Evolutionary conservation across 768 basidiomycete species (phyloP).

Genomic region (Pleurotus giganteus): DNA sequence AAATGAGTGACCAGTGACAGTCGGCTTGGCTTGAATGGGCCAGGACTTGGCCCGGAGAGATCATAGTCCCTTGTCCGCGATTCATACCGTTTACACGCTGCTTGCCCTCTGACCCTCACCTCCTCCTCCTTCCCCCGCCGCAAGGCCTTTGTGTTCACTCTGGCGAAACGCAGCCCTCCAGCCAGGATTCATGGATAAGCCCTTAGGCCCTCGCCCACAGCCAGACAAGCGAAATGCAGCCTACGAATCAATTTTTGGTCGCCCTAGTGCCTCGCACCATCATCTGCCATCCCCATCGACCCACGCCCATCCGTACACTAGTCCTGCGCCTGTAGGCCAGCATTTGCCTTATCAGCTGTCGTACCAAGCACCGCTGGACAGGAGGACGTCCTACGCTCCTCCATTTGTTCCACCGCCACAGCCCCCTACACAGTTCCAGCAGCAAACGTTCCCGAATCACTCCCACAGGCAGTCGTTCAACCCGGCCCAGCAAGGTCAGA

Average conservation of each 20-base stretch:
- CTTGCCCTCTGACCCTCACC: conserved; percentile 5
- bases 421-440: conserved; percentile 14
- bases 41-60: background rate
- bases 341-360: conserved; percentile 34
- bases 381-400: conserved; percentile 45
- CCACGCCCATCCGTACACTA: conserved; percentile 21
- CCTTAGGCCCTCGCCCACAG: conserved; percentile 53
- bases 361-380: conserved; percentile 40
- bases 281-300: conserved; percentile 24
- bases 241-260: conserved; percentile 86
- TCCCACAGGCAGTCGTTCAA: conserved; percentile 40
- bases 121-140: background rate
- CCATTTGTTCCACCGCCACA: conserved; percentile 30
- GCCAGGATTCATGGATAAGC: conserved; percentile 39
- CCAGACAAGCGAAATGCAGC: conserved; percentile 79
- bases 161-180: background rate
- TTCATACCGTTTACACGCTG: conserved; percentile 9
- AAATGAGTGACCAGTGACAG: background rate
- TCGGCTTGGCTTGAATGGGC: conserved; percentile 4
- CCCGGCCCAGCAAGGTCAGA: conserved; percentile 24
- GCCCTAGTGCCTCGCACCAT: conserved; percentile 62
- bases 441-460: conserved; percentile 12
- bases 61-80: conserved; percentile 2
- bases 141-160: background rate
- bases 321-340: conserved; percentile 24